Conservation (phyloP, 2,329 filamentous ascomycete genomes). For the Mariannaea elegans region DNA sequence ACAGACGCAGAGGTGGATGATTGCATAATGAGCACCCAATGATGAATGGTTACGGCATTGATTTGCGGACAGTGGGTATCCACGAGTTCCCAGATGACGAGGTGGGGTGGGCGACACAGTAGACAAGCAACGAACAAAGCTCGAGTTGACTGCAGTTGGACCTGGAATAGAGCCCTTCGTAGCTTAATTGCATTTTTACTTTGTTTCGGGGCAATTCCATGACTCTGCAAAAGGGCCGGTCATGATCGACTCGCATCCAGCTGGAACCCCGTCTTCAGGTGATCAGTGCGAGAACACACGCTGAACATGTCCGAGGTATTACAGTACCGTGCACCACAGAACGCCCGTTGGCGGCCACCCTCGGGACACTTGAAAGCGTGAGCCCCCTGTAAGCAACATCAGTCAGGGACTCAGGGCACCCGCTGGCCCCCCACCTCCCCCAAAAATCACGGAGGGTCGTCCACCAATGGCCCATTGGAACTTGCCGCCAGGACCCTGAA, state of each 20-base stretch:
- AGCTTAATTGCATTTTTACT: not conserved
- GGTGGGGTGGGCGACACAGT: too few relatives aligned
- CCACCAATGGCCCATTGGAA: conserved; percentile 12
- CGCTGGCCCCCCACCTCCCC: conserved; percentile 4
- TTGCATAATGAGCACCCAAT: not conserved
- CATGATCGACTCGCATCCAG: too few relatives aligned
- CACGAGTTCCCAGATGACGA: not conserved
- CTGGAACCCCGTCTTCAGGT: too few relatives aligned
- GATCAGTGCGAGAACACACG: not conserved
- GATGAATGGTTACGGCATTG: not conserved
- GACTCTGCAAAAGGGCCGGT: too few relatives aligned
- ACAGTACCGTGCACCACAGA: too few relatives aligned
- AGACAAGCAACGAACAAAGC: too few relatives aligned
- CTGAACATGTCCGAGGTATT: too few relatives aligned
- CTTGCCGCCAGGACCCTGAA: not conserved
- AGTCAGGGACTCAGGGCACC: conserved; percentile 9
- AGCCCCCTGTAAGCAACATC: not conserved
- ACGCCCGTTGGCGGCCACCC: too few relatives aligned
- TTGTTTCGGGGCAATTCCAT: not conserved
- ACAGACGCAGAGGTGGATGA: not conserved
- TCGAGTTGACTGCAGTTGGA: too few relatives aligned
- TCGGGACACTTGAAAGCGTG: not conserved
- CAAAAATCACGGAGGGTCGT: not conserved
- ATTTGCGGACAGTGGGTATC: not conserved
- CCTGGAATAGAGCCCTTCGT: too few relatives aligned